Conservation (phyloP, 441 rosid genomes). For the Populus hybrid region DNA sequence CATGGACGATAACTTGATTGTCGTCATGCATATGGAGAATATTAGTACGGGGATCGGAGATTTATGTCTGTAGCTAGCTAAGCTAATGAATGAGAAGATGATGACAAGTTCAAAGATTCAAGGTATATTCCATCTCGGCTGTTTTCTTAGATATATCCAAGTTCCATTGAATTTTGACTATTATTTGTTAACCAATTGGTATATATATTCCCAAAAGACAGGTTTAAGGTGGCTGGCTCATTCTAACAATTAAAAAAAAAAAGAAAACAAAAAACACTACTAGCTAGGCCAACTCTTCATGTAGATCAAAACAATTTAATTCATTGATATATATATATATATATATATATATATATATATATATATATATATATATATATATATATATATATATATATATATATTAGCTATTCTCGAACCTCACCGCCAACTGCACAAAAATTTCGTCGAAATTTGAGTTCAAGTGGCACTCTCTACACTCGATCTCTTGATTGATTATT, state of each 20-base stretch:
- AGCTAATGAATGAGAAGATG: not conserved
- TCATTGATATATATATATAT: too few relatives aligned
- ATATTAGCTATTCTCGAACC: not conserved
- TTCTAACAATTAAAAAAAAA: not conserved
- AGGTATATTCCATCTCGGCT: not conserved
- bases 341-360: too few relatives aligned
- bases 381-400: too few relatives aligned
- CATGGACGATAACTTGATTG: not conserved
- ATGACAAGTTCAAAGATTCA: not conserved
- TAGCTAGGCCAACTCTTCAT: too few relatives aligned
- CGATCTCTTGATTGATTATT: not conserved
- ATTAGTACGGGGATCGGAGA: not conserved
- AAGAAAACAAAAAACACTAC: too few relatives aligned
- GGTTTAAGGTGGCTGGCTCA: not conserved
- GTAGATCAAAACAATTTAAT: too few relatives aligned
- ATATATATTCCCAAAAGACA: not conserved
- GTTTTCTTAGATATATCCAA: not conserved
- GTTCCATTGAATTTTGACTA: not conserved
- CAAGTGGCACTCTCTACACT: not conserved
- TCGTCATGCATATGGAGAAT: not conserved
- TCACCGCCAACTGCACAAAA: not conserved
- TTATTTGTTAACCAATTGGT: not conserved
- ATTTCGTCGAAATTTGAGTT: not conserved
- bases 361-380: rapidly evolving
- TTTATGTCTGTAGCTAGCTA: not conserved